Base-by-base conservation (phyloP, 371 early-diverging fungal species). In the Cokeromyces recurvatus region DNA sequence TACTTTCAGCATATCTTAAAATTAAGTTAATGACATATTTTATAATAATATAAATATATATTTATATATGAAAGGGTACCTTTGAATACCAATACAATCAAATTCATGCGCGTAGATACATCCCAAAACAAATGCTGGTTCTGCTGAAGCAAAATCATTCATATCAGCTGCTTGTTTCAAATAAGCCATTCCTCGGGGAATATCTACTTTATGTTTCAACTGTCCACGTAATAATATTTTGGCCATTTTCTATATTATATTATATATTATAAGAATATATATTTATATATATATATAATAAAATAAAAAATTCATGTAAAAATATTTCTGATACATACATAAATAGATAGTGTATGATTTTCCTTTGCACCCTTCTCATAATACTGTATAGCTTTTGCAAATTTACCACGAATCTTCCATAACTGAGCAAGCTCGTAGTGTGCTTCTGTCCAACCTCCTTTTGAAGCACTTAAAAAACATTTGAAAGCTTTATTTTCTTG, bases 341-440 rank as follows among this genome's bases (percentile, higher is more conserved):
- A 84, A 66, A 81, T 78, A 21, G 84, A 80, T 38, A 74, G 59
- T 22, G 78, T 72, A 57, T 86, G 78, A 50, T 87, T 78, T 47
- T 81, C 64, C 52, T 74, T 68, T 2, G 89, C 87, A 0, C 88
- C 86, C 59, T 80, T 80, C 59, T 81, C 78, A 67, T 85, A 92
- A 52, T 80, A 82, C 42, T 80, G 73, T 17, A 87, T 65, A 0
- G 92, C 84, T 47, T 81, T 79, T 35, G 59, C 66, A 34, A 55
- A 59, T 43, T 83, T 76, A 37, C 76, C 74, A 38, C 76, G 75
- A 29, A 68, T 71, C 53, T 89, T 89, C 34, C 51, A 62, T 20
- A 53, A 55, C 27, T 52, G 40, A 2, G 56, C 60, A 22, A 69
- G 32, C 14, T 59, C 58, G 51, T 62, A 59, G 29, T 57, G 57